Evolutionary conservation across 225 moss, liverwort and hornwort species (phyloP).

Genomic region (Ulota crispa): DNA sequence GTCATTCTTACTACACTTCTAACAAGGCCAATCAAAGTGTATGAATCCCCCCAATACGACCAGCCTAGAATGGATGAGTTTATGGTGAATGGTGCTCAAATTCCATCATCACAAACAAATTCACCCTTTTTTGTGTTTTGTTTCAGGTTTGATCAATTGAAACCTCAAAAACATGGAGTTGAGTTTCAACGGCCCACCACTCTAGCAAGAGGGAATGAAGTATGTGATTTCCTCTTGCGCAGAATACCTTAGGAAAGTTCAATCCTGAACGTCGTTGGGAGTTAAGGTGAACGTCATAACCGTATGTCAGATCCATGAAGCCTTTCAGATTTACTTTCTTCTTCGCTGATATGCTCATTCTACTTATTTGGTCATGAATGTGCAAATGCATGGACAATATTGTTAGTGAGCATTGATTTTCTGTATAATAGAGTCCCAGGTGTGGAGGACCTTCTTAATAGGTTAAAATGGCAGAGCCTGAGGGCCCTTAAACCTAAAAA

Average conservation of each 20-base stretch:
- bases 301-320: background rate
- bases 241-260: slow-evolving; percentile 16
- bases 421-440: too few relatives aligned
- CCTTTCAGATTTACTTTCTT: background rate
- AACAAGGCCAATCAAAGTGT: background rate
- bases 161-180: slow-evolving; percentile 62
- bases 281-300: background rate
- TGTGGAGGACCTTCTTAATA: too few relatives aligned
- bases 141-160: slow-evolving; percentile 71
- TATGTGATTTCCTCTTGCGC: slow-evolving; percentile 57
- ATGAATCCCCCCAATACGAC: background rate
- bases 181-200: slow-evolving; percentile 66
- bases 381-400: background rate
- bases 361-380: background rate
- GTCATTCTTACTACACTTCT: background rate
- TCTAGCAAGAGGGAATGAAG: slow-evolving; percentile 55
- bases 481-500: too few relatives aligned
- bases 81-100: background rate
- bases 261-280: background rate
- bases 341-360: background rate
- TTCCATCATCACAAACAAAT: background rate
- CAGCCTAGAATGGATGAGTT: background rate
- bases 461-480: too few relatives aligned
- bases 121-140: background rate
- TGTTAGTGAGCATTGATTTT: background rate